Percentiles rank a stretch among this genome's conserved stretches.
phyloP scores from a whole-genome alignment of 2,329 filamentous ascomycete species.

The Ceratocystis colombiana region DNA sequence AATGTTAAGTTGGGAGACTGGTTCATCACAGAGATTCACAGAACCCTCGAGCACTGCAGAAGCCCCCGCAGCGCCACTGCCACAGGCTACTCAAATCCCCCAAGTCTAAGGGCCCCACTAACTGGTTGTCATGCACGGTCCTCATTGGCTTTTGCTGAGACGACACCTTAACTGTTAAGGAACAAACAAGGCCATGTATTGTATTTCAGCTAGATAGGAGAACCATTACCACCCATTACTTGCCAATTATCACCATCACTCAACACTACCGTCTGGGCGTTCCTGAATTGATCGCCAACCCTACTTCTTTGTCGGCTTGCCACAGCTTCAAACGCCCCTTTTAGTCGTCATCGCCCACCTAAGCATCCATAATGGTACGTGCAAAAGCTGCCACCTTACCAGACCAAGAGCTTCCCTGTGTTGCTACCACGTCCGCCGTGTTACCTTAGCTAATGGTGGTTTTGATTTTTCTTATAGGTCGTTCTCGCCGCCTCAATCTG shows the following conservation, averaged over 20 bases:
- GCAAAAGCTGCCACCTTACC: neutral
- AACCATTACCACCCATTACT: constrained; percentile 6
- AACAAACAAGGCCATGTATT: constrained; percentile 25
- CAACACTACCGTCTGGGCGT: neutral
- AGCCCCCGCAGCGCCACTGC: neutral
- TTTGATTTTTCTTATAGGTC: constrained; percentile 49
- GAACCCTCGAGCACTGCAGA: neutral
- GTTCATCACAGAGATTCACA: neutral
- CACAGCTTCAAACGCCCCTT: neutral
- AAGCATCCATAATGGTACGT: constrained; percentile 18
- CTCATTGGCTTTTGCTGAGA: constrained; percentile 21
- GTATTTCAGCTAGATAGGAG: constrained; percentile 20
- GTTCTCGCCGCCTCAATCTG: constrained; percentile 98
- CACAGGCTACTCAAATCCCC: neutral
- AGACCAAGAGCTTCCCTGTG: neutral
- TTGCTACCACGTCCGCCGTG: too few relatives aligned
- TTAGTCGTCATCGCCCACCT: neutral
- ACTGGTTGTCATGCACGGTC: constrained; percentile 19
- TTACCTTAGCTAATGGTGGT: neutral
- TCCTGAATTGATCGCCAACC: neutral
- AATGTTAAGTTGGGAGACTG: too few relatives aligned
- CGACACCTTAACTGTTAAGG: constrained; percentile 25
- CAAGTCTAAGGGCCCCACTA: constrained; percentile 20
- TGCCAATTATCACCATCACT: neutral
- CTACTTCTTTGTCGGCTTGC: neutral